A percentile compares a stretch with the other conserved stretches of the same genome.
Evolutionary conservation across 176 grass and related monocot species (phyloP).

Genomic region (Panicum miliaceum): DNA sequence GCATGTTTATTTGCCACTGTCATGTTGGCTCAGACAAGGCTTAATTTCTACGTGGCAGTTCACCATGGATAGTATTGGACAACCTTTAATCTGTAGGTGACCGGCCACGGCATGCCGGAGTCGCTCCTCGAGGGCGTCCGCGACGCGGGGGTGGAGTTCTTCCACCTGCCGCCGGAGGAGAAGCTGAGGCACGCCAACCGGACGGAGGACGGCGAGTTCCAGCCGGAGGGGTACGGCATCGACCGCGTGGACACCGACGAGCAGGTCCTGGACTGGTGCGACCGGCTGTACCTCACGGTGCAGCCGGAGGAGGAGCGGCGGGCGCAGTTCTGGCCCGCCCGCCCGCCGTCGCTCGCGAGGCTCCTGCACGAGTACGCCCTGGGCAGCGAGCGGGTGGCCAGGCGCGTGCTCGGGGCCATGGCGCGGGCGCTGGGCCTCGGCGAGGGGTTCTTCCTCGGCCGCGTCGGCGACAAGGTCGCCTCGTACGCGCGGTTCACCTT

Average conservation of each 20-base stretch:
- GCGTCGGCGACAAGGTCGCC: slow-evolving; percentile 34
- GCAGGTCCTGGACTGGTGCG: slow-evolving; percentile 59
- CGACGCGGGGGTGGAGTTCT: slow-evolving; percentile 49
- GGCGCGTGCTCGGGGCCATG: slow-evolving; percentile 42
- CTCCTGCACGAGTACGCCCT: slow-evolving; percentile 51
- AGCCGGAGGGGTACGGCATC: slow-evolving; percentile 61
- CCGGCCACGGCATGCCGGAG: slow-evolving; percentile 39
- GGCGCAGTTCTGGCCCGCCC: slow-evolving; percentile 42
- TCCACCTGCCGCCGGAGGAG: slow-evolving; percentile 51
- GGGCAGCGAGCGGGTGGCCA: slow-evolving; percentile 29
- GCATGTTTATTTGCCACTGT: neutral
- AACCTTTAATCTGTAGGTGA: slow-evolving; percentile 5
- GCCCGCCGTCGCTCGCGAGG: slow-evolving; percentile 1
- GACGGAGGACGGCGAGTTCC: slow-evolving; percentile 38
- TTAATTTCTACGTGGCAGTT: no score
- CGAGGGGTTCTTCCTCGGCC: slow-evolving; percentile 42
- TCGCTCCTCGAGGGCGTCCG: slow-evolving; percentile 47
- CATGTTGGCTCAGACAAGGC: no score
- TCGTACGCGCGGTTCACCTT: slow-evolving; percentile 52
- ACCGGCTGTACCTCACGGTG: slow-evolving; percentile 55
- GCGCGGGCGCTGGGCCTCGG: slow-evolving; percentile 36
- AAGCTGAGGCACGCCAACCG: slow-evolving; percentile 57
- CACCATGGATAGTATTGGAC: no score
- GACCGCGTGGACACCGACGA: slow-evolving; percentile 55
- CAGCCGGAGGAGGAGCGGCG: slow-evolving; percentile 43